Evolutionary conservation across 352 stramenopile genomes (phyloP).

Genomic region (Aphanomyces astaci): DNA sequence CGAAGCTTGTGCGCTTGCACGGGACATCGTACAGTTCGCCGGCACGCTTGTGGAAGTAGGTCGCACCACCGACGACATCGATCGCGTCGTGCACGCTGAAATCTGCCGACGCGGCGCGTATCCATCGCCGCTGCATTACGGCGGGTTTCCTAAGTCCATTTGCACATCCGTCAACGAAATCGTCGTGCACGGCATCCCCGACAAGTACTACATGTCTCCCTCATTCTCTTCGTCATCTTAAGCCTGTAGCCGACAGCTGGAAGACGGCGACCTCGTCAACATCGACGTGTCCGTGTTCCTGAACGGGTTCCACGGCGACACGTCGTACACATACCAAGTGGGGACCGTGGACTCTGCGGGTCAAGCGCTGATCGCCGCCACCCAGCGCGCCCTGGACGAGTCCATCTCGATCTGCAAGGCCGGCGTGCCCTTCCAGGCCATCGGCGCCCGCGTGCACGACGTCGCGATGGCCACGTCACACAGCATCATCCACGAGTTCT

Average conservation of each 20-base stretch:
- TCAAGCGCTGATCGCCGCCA: constrained; percentile 84
- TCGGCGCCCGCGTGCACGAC: constrained; percentile 91
- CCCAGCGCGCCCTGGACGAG: constrained; percentile 70
- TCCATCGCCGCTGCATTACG: constrained; percentile 89
- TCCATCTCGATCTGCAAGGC: constrained; percentile 90
- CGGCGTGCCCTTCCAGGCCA: constrained; percentile 88
- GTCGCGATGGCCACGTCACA: constrained; percentile 74
- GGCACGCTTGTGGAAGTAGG: constrained; percentile 66
- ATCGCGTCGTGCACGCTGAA: constrained; percentile 86
- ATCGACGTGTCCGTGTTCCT: constrained; percentile 95
- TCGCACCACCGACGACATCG: constrained; percentile 91
- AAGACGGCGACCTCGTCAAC: constrained; percentile 94
- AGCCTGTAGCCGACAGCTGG: constrained; percentile 44
- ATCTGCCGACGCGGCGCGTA: constrained; percentile 84
- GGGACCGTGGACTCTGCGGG: constrained; percentile 85
- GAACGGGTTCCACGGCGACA: constrained; percentile 96
- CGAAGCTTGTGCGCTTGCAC: constrained; percentile 57
- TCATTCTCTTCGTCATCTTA: background rate
- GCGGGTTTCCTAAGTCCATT: constrained; percentile 91
- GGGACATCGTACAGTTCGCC: constrained; percentile 76
- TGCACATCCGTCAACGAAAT: constrained; percentile 96
- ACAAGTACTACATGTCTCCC: constrained; percentile 42
- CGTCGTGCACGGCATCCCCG: constrained; percentile 95
- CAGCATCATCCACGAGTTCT: constrained; percentile 87
- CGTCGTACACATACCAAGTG: constrained; percentile 94